Evolutionary conservation across 306 rosid genomes (phyloP), one percentile per base, ranked within the genome.

Genomic region (Carpinus fangiana): DNA sequence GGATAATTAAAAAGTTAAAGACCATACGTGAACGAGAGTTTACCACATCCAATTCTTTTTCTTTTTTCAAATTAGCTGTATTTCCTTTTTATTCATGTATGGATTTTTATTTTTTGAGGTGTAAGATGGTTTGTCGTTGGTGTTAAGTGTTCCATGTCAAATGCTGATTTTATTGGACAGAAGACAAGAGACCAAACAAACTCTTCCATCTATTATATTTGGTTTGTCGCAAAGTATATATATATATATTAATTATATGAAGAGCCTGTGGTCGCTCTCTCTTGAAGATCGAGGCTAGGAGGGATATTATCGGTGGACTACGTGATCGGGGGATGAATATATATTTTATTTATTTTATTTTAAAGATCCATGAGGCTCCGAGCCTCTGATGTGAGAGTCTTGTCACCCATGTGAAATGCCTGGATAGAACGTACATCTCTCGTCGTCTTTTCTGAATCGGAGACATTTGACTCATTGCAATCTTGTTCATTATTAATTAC

Each of bases 331-430:
- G 65, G 65, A 59, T 59, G 17, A 59, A 12, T 12, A 38, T 38
- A 23, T 23, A 23, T 31, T 23, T 23, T 23, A 23, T 23, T 23
- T 23, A 28, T 28, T 31, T 1, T 31, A 31, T 31, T 1, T 12
- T 20, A 31, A 56, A 9, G 31, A 21, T 59, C 16, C 16, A 36
- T 38, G 5, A 9, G 17, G 38, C 45, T 38, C 34, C 26, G 26
- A 23, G 0, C 26, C 16, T 26, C 7, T 36, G 47, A 26, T 16
- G 50, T 7, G 23, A 38, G 71, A 43, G 10, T 66, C 16, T 59
- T 28, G 48, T 75, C 59, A 62, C 72, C 79, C 80, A 77, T 43
- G 74, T 77, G 80, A 23, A 38, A 53, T 65, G 28, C 13, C 45
- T 36, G 6, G 7, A 20, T 11, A 68, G 9, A 11, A 38, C 74